Evolutionary conservation across 495 filamentous ascomycete species (phyloP).

Genomic region (Talaromyces borbonicus): DNA sequence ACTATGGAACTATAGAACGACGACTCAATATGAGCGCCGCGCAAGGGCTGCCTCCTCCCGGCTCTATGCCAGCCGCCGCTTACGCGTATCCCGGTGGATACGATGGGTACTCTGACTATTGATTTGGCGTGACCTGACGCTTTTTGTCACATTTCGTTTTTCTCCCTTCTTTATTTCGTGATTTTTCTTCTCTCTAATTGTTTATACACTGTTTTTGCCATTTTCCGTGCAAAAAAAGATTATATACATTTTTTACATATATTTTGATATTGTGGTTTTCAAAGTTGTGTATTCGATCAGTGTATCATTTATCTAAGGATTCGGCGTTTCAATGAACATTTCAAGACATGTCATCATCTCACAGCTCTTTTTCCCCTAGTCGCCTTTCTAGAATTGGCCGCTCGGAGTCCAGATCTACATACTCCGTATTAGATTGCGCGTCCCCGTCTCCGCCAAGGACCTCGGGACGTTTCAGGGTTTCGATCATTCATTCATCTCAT

Average conservation of each 20-base stretch:
- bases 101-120: constrained; percentile 25
- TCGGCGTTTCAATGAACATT: no score
- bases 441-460: no score
- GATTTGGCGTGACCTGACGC: constrained; percentile 7
- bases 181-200: not conserved
- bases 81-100: constrained; percentile 14
- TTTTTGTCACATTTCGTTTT: not conserved
- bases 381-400: no score
- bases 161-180: not conserved
- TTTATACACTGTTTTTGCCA: not conserved
- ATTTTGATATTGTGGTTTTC: not conserved
- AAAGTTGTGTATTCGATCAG: no score
- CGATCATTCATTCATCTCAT: no score
- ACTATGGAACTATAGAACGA: constrained; percentile 5
- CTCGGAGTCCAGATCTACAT: no score
- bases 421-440: no score
- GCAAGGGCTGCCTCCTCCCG: constrained; percentile 11
- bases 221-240: not conserved
- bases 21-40: constrained; percentile 1
- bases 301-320: no score
- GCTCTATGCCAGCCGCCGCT: constrained; percentile 12
- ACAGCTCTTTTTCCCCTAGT: no score
- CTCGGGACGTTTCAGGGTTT: no score
- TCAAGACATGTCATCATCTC: no score
- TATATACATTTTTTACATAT: not conserved